Conservation (phyloP, 2,329 filamentous ascomycete species). For the Aureobasidium sp. region DNA sequence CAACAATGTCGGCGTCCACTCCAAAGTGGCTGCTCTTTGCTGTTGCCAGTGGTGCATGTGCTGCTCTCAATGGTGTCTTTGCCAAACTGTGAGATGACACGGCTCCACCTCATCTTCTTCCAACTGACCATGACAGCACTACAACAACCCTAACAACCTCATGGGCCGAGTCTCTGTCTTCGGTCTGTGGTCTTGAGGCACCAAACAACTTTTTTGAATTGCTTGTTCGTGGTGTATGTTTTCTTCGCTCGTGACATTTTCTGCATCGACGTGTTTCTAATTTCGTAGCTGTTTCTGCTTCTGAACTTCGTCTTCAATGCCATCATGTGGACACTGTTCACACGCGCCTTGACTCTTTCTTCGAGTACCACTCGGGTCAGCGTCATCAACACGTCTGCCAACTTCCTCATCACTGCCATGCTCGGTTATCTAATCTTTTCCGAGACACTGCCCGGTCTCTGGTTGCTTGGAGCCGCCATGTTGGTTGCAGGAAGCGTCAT, state of each 20-base stretch:
- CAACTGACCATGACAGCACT: constrained; percentile 39
- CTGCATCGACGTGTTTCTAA: constrained; percentile 5
- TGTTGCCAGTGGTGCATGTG: constrained; percentile 67
- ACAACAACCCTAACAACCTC: constrained; percentile 53
- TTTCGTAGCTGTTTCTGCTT: constrained; percentile 59
- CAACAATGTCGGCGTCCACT: constrained; percentile 7
- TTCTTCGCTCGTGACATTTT: background rate
- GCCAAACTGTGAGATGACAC: constrained; percentile 61
- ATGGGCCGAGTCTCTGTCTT: constrained; percentile 45
- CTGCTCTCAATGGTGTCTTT: constrained; percentile 75
- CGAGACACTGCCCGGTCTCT: constrained; percentile 63
- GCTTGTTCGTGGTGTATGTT: constrained; percentile 45
- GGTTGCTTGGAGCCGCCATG: constrained; percentile 68
- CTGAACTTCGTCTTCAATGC: constrained; percentile 70
- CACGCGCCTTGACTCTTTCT: constrained; percentile 65
- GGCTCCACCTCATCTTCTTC: background rate
- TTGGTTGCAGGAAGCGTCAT: constrained; percentile 72
- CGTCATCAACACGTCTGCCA: constrained; percentile 74
- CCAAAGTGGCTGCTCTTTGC: constrained; percentile 56
- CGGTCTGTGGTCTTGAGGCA: constrained; percentile 39
- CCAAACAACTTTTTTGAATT: constrained; percentile 44
- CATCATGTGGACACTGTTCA: constrained; percentile 81
- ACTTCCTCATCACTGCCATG: constrained; percentile 72
- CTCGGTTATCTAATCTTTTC: constrained; percentile 64
- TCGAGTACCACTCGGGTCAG: constrained; percentile 72